These are phyloP conservation scores for Pestalotiopsis sp. DNA, from an alignment of 2,329 filamentous ascomycete genomes.

Conservation along the genomic window DNA sequence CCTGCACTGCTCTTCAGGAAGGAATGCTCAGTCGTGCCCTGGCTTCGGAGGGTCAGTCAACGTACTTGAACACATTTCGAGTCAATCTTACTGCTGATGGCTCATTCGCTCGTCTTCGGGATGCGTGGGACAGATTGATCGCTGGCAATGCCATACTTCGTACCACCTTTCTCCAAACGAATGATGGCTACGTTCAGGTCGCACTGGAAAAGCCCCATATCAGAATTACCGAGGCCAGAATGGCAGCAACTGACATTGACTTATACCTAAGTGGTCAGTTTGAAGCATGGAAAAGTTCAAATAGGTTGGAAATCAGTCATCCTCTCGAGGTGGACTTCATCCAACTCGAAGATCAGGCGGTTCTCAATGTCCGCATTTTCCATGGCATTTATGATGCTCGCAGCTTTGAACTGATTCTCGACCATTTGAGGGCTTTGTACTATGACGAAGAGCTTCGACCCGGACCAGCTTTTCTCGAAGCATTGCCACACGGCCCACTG, in stretches of 20 bases:
- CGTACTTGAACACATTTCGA: conserved; percentile 80
- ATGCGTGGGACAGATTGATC: conserved; percentile 61
- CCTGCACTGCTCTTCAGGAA: conserved; percentile 84
- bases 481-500: conserved; percentile 72
- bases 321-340: conserved; percentile 57
- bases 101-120: conserved; percentile 49
- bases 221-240: conserved; percentile 44
- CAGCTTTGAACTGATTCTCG: conserved; percentile 71
- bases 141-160: conserved; percentile 65
- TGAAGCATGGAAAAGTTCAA: conserved; percentile 55
- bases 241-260: conserved; percentile 33
- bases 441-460: conserved; percentile 24
- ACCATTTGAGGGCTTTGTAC: conserved; percentile 59
- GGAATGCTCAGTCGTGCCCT: conserved; percentile 79
- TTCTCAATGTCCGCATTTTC: conserved; percentile 72
- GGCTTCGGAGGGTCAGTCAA: conserved; percentile 49
- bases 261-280: conserved; percentile 37
- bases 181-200: conserved; percentile 77
- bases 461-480: conserved; percentile 65
- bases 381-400: conserved; percentile 87
- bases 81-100: conserved; percentile 54
- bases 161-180: conserved; percentile 71
- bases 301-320: conserved; percentile 47
- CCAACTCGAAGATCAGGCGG: conserved; percentile 21
- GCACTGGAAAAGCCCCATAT: conserved; percentile 50